A percentile compares a stretch with the other conserved stretches of the same genome.
Evolutionary conservation across 495 filamentous ascomycete species (phyloP).

Genomic region (Jackrogersella multiformis): DNA sequence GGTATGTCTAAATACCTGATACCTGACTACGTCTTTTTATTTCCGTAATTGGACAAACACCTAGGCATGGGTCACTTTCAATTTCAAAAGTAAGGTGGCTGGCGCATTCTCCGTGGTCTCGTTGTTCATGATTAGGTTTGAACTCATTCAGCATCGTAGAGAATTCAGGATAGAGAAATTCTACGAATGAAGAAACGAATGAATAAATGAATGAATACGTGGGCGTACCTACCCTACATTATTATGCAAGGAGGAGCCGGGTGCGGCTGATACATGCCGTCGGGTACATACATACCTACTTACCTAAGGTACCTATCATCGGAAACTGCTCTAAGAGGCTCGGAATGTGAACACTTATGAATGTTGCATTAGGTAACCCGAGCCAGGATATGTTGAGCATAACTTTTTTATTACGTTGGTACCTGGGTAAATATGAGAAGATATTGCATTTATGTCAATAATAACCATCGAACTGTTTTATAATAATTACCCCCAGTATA

Average conservation of each 20-base stretch:
- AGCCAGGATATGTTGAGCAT: neutral
- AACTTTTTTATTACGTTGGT: neutral
- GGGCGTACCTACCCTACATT: too few relatives aligned
- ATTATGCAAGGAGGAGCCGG: neutral
- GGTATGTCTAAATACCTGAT: too few relatives aligned
- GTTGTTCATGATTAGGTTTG: neutral
- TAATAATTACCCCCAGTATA: neutral
- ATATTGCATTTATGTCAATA: neutral
- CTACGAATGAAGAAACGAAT: too few relatives aligned
- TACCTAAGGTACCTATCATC: slow-evolving; percentile 10
- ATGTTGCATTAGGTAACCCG: neutral
- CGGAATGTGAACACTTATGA: slow-evolving; percentile 29
- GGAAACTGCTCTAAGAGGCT: slow-evolving; percentile 18
- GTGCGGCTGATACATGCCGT: slow-evolving; percentile 24
- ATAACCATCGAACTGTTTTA: neutral
- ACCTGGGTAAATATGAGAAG: too few relatives aligned
- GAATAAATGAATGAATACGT: neutral
- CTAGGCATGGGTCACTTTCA: too few relatives aligned
- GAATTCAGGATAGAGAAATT: neutral
- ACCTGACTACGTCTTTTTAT: neutral
- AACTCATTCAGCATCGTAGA: neutral
- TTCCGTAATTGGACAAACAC: neutral
- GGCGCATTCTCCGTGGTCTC: neutral
- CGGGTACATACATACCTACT: too few relatives aligned
- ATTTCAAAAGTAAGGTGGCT: neutral